Evolutionary conservation across 2,329 filamentous ascomycete species (phyloP).

Genomic region (Lecanosticta acicola): DNA sequence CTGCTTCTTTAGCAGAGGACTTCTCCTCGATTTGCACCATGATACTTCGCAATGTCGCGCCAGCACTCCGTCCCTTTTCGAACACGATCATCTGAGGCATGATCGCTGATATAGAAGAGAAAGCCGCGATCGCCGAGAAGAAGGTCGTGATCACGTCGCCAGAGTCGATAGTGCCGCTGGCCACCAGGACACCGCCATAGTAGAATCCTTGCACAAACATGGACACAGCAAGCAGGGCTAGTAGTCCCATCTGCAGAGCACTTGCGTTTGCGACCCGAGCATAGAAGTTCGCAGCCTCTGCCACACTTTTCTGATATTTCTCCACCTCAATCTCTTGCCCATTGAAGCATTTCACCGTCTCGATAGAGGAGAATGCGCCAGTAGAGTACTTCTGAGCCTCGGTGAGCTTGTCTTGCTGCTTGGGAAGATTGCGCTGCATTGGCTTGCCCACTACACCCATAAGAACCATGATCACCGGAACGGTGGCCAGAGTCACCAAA

Average conservation of each 20-base stretch:
- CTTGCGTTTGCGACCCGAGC: slow-evolving; percentile 62
- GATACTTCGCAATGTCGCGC: slow-evolving; percentile 52
- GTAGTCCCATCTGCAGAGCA: slow-evolving; percentile 65
- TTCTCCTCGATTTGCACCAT: slow-evolving; percentile 35
- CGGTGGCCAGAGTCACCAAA: slow-evolving; percentile 66
- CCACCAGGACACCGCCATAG: slow-evolving; percentile 70
- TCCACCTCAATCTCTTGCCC: slow-evolving; percentile 63
- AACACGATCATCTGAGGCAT: slow-evolving; percentile 72
- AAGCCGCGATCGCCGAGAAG: slow-evolving; percentile 70
- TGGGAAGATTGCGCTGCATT: slow-evolving; percentile 61
- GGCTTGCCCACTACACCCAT: slow-evolving; percentile 56
- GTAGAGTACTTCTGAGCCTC: slow-evolving; percentile 66
- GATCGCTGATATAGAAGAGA: slow-evolving; percentile 67
- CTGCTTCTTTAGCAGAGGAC: slow-evolving; percentile 10
- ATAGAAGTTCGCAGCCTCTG: slow-evolving; percentile 58
- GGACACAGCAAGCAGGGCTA: slow-evolving; percentile 66
- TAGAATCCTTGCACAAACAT: slow-evolving; percentile 90
- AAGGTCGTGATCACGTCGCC: slow-evolving; percentile 77
- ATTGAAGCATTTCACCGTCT: slow-evolving; percentile 82
- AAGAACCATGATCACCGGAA: slow-evolving; percentile 61
- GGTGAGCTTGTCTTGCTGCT: slow-evolving; percentile 62
- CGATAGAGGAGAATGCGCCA: slow-evolving; percentile 67
- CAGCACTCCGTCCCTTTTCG: slow-evolving; percentile 72
- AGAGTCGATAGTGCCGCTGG: slow-evolving; percentile 51
- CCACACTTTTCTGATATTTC: slow-evolving; percentile 57